Conservation (phyloP, 352 stramenopile species). For the Pythium apleroticum region DNA sequence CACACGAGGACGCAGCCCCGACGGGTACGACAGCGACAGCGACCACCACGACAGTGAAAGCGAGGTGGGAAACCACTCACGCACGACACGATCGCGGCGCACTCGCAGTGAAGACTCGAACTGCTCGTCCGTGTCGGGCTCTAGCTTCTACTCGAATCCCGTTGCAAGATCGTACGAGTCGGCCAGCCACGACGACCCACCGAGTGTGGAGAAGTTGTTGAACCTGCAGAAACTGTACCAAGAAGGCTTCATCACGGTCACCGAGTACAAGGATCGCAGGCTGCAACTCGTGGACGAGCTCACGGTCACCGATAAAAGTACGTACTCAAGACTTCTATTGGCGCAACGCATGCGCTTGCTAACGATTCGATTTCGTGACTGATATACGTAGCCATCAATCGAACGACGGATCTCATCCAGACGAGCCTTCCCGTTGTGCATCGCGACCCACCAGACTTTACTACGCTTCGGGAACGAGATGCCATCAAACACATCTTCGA, state of each 20-base stretch:
- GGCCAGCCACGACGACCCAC: constrained; percentile 26
- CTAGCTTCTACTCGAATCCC: constrained; percentile 17
- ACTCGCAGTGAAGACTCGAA: constrained; percentile 22
- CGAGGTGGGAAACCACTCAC: constrained; percentile 7
- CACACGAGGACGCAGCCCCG: constrained; percentile 4
- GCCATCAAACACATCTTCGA: constrained; percentile 84
- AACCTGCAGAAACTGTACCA: constrained; percentile 76
- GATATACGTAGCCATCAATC: constrained; percentile 49
- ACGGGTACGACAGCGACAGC: constrained; percentile 7
- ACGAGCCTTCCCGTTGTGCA: constrained; percentile 59
- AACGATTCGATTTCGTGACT: neutral
- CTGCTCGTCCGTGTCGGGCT: constrained; percentile 16
- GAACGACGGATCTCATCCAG: constrained; percentile 57
- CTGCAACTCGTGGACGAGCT: constrained; percentile 67
- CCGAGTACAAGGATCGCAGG: constrained; percentile 70
- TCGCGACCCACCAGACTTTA: constrained; percentile 64
- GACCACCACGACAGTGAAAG: constrained; percentile 14
- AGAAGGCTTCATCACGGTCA: constrained; percentile 82
- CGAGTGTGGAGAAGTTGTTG: constrained; percentile 58
- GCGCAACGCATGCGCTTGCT: no score
- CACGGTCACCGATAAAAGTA: constrained; percentile 57
- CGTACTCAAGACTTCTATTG: no score
- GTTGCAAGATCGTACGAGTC: constrained; percentile 22
- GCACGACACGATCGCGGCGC: constrained; percentile 1
- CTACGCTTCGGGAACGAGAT: constrained; percentile 52